A percentile compares a stretch with the other conserved stretches of the same genome.
phyloP scores from a whole-genome alignment of 2,329 filamentous ascomycete species.

The Phaeosphaeriaceae sp. region DNA sequence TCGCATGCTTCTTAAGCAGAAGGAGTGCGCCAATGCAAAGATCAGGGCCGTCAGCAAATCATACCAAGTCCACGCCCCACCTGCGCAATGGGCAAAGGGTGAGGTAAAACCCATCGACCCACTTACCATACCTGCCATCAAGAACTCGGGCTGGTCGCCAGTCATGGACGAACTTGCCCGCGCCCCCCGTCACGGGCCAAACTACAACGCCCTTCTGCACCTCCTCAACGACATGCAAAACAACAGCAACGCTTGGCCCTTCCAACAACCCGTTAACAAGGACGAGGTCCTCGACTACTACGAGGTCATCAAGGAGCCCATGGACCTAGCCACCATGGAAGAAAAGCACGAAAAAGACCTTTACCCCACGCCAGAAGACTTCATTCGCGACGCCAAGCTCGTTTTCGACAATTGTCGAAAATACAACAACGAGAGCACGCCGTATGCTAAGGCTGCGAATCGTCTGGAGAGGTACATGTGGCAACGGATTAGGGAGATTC shows the following conservation, averaged over 20 bases:
- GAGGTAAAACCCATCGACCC: constrained; percentile 74
- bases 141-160: constrained; percentile 88
- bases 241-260: constrained; percentile 91
- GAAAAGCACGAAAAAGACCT: constrained; percentile 91
- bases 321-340: constrained; percentile 97
- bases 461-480: constrained; percentile 96
- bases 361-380: constrained; percentile 90
- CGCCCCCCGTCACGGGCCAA: constrained; percentile 92
- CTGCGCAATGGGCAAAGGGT: constrained; percentile 82
- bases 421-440: constrained; percentile 95
- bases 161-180: constrained; percentile 98
- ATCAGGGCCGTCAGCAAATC: constrained; percentile 89
- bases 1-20: constrained; percentile 95
- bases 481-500: constrained; percentile 87
- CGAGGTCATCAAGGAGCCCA: constrained; percentile 96
- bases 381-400: constrained; percentile 84
- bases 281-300: constrained; percentile 99
- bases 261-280: constrained; percentile 88
- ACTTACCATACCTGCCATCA: constrained; percentile 84
- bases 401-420: constrained; percentile 94
- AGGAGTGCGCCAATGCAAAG: constrained; percentile 92
- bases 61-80: constrained; percentile 84
- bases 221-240: constrained; percentile 96
- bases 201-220: constrained; percentile 92
- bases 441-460: constrained; percentile 93